Percentiles rank a stretch among this genome's conserved stretches.
Evolutionary conservation across 1,284 basidiomycete genomes (phyloP).

Genomic region (Lentinula novae-zelandiae): DNA sequence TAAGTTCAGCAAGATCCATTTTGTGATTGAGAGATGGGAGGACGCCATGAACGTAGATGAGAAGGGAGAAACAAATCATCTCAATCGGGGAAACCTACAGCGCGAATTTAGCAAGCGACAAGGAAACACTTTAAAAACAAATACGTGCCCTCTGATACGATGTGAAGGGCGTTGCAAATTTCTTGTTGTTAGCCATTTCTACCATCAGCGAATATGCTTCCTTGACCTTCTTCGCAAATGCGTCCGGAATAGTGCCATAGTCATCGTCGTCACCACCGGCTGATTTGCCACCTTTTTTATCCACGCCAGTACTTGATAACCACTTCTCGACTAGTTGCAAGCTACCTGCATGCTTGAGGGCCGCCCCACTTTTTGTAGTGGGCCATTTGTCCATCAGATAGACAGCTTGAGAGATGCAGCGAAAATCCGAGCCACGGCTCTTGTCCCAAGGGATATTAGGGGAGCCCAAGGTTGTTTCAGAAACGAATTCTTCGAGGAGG

Average conservation of each 20-base stretch:
- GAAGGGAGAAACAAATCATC: conserved; percentile 48
- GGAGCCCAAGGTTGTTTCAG: conserved; percentile 48
- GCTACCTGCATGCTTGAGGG: conserved; percentile 27
- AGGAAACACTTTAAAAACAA: neutral
- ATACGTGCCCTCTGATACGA: conserved; percentile 4
- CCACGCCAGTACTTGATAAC: conserved; percentile 31
- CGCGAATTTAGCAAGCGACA: neutral
- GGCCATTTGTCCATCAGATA: conserved; percentile 47
- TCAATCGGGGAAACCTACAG: conserved; percentile 56
- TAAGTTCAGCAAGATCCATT: conserved; percentile 35
- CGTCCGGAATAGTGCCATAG: conserved; percentile 20
- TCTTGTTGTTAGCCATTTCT: conserved; percentile 33
- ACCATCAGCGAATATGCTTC: conserved; percentile 44
- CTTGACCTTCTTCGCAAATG: conserved; percentile 33
- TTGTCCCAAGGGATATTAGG: conserved; percentile 7
- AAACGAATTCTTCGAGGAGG: conserved; percentile 41
- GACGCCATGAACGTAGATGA: conserved; percentile 44
- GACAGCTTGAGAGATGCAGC: conserved; percentile 52
- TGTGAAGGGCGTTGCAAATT: conserved; percentile 33
- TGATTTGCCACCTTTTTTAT: conserved; percentile 17
- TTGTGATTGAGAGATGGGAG: conserved; percentile 11
- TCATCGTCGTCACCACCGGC: conserved; percentile 1
- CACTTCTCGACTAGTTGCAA: conserved; percentile 51
- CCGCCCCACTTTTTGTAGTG: conserved; percentile 6
- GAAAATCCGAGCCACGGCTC: conserved; percentile 18